Conservation (phyloP, 2,329 filamentous ascomycete species). For the Canariomyces notabilis region DNA sequence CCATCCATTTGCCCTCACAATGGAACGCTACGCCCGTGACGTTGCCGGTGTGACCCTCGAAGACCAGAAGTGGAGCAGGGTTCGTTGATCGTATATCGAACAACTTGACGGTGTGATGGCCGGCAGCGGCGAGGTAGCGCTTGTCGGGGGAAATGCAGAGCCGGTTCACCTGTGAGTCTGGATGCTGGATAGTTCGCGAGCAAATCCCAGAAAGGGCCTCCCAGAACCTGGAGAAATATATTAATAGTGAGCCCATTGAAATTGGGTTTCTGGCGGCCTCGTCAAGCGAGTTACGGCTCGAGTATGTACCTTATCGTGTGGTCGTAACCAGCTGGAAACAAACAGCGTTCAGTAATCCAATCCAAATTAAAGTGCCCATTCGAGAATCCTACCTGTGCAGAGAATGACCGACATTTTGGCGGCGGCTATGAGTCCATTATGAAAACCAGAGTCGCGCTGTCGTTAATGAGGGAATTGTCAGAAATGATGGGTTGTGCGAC, state of each 20-base stretch:
- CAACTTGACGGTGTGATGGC: constrained; percentile 83
- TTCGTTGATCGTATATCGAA: constrained; percentile 99
- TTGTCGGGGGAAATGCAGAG: constrained; percentile 98
- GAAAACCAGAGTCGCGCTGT: background rate
- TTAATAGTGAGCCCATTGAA: constrained; percentile 2
- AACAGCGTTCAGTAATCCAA: constrained; percentile 17
- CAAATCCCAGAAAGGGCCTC: constrained; percentile 97
- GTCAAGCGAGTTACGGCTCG: background rate
- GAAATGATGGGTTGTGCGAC: background rate
- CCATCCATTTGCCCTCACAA: constrained; percentile 99
- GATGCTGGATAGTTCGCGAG: constrained; percentile 94
- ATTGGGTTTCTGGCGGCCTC: background rate
- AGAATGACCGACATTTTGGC: constrained; percentile 55
- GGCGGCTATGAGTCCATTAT: constrained; percentile 18
- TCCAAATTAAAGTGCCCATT: background rate
- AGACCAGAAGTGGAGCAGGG: constrained; percentile 84
- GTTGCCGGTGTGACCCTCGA: constrained; percentile 93
- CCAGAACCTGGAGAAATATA: constrained; percentile 67
- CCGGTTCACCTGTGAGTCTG: constrained; percentile 96
- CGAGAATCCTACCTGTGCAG: constrained; percentile 47
- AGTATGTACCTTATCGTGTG: constrained; percentile 56
- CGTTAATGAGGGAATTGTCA: background rate
- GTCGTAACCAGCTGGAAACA: constrained; percentile 51
- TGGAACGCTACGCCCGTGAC: constrained; percentile 97
- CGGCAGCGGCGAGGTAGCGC: constrained; percentile 81